phyloP scores from a whole-genome alignment of 768 basidiomycete genomes.

The Jaapia argillacea region DNA sequence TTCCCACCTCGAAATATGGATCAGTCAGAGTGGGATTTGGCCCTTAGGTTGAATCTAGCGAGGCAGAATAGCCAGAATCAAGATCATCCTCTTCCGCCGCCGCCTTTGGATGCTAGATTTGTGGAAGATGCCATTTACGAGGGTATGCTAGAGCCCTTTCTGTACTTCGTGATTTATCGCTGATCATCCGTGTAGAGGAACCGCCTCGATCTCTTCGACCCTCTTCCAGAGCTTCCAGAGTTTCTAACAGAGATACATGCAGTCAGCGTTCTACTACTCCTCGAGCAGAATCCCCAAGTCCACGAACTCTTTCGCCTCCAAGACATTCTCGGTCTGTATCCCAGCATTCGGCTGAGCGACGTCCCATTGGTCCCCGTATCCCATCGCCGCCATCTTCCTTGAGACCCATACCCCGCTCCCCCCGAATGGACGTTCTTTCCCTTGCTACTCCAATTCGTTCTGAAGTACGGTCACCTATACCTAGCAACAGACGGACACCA shows the following conservation, averaged over 20 bases:
- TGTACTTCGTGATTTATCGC: conserved; percentile 3
- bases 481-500: conserved; percentile 63
- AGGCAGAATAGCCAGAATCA: conserved; percentile 78
- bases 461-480: conserved; percentile 29
- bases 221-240: conserved; percentile 17
- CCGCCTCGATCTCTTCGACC: conserved; percentile 31
- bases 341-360: conserved; percentile 39
- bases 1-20: conserved; percentile 45
- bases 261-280: conserved; percentile 38
- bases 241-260: no score
- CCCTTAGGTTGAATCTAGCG: conserved; percentile 72
- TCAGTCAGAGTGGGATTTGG: conserved; percentile 67
- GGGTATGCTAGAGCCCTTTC: conserved; percentile 41
- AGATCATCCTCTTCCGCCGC: conserved; percentile 26
- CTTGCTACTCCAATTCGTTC: conserved; percentile 7
- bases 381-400: conserved; percentile 26
- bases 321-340: conserved; percentile 68
- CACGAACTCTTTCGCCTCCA: conserved; percentile 10
- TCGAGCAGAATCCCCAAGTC: conserved; percentile 47
- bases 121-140: conserved; percentile 69
- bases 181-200: conserved; percentile 34
- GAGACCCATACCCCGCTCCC: no score
- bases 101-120: conserved; percentile 30
- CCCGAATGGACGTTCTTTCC: conserved; percentile 28
- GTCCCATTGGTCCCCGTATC: conserved; percentile 25